Evolutionary conservation across 768 basidiomycete species (phyloP).

Genomic region (Tulasnella sp.): DNA sequence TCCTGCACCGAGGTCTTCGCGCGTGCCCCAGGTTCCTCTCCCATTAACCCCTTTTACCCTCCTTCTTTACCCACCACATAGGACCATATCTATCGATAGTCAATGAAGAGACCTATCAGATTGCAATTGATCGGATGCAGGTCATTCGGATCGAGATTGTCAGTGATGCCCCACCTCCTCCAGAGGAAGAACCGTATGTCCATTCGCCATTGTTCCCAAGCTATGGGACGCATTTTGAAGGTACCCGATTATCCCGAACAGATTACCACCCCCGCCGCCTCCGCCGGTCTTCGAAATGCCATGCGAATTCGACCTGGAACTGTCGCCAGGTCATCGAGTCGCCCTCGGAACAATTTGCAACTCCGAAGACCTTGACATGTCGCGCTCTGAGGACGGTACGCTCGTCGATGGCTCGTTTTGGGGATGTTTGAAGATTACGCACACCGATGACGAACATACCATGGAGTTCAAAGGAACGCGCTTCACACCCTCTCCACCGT

Average conservation of each 20-base stretch:
- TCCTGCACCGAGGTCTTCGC: conserved; percentile 3
- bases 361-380: conserved; percentile 88
- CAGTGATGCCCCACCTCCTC: conserved; percentile 81
- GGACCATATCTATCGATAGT: conserved; percentile 74
- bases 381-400: conserved; percentile 87
- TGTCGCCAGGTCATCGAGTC: conserved; percentile 75
- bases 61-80: background rate
- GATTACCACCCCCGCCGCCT: conserved; percentile 34
- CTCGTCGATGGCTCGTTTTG: conserved; percentile 83
- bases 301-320: conserved; percentile 80
- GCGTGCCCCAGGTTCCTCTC: background rate
- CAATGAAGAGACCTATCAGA: conserved; percentile 81
- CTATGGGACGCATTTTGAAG: conserved; percentile 24
- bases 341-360: conserved; percentile 77
- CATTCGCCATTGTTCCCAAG: background rate
- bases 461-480: conserved; percentile 85
- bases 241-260: conserved; percentile 46
- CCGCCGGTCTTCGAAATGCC: conserved; percentile 87
- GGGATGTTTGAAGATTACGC: conserved; percentile 85
- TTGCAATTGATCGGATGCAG: conserved; percentile 80
- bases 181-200: conserved; percentile 80
- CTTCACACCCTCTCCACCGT: conserved; percentile 49
- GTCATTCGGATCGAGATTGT: conserved; percentile 86
- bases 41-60: conserved; percentile 8
- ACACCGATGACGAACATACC: conserved; percentile 64